phyloP scores from a whole-genome alignment of 805 yeast species.

The Allodekkera sacchari region DNA sequence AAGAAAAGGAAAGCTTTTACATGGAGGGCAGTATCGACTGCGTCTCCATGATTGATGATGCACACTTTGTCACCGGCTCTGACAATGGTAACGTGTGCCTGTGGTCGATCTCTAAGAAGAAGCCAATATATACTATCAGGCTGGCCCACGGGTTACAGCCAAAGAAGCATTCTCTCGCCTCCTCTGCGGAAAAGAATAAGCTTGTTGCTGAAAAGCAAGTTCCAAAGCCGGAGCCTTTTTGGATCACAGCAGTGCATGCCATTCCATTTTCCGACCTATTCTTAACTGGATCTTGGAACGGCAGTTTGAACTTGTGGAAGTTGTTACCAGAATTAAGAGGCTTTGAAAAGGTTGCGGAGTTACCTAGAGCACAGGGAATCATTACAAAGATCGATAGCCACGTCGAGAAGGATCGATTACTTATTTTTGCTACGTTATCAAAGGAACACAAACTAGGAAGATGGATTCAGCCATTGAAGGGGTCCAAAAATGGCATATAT shows the following conservation, averaged over 20 bases:
- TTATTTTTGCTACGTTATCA: slow-evolving; percentile 59
- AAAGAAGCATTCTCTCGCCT: slow-evolving; percentile 33
- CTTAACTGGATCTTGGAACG: slow-evolving; percentile 84
- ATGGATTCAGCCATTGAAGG: slow-evolving; percentile 59
- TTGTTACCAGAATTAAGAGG: slow-evolving; percentile 54
- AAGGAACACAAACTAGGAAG: slow-evolving; percentile 88
- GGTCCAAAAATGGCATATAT: slow-evolving; percentile 68
- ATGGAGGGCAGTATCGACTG: slow-evolving; percentile 87
- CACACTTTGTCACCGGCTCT: slow-evolving; percentile 88
- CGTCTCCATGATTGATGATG: slow-evolving; percentile 85
- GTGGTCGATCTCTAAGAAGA: slow-evolving; percentile 89
- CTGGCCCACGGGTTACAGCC: slow-evolving; percentile 68
- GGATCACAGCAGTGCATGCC: slow-evolving; percentile 77
- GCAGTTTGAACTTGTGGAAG: slow-evolving; percentile 72
- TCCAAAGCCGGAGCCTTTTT: slow-evolving; percentile 72
- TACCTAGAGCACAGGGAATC: slow-evolving; percentile 59
- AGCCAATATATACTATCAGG: slow-evolving; percentile 64
- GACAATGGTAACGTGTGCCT: slow-evolving; percentile 87
- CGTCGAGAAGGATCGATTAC: slow-evolving; percentile 43
- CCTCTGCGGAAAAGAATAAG: slow-evolving; percentile 42
- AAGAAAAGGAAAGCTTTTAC: slow-evolving; percentile 25
- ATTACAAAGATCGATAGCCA: slow-evolving; percentile 52
- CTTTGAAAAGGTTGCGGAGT: slow-evolving; percentile 47
- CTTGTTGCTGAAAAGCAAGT: slow-evolving; percentile 36
- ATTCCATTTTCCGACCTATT: slow-evolving; percentile 81